Evolutionary conservation across 2,329 filamentous ascomycete species (phyloP).

Genomic region (Bimuria novae-zelandiae): DNA sequence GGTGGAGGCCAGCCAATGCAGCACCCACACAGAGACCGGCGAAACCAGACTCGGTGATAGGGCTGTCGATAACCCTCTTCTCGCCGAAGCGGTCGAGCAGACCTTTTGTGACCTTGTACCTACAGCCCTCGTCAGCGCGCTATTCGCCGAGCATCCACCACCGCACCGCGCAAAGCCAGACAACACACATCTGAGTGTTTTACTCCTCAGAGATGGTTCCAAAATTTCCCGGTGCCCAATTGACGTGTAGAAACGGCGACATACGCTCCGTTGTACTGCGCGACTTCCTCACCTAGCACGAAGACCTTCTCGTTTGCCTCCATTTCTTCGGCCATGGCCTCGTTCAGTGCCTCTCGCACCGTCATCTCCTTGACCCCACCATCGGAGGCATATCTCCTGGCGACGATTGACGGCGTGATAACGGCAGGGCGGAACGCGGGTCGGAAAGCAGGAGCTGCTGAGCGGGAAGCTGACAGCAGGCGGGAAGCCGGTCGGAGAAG

Average conservation of each 20-base stretch:
- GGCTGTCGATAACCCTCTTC: constrained; percentile 95
- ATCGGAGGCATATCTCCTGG: constrained; percentile 60
- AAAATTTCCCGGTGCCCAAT: constrained; percentile 14
- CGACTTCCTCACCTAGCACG: constrained; percentile 95
- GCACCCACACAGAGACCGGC: constrained; percentile 91
- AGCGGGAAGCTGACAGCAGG: constrained; percentile 61
- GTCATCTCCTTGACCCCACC: constrained; percentile 86
- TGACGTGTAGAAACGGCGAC: constrained; percentile 33
- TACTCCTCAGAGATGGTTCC: neutral
- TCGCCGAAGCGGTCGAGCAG: constrained; percentile 96
- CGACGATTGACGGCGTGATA: constrained; percentile 53
- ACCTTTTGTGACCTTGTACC: constrained; percentile 99
- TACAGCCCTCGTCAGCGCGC: constrained; percentile 49
- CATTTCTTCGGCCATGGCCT: constrained; percentile 96
- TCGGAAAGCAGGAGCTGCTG: constrained; percentile 56
- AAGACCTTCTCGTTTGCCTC: constrained; percentile 95
- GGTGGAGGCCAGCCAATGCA: constrained; percentile 90
- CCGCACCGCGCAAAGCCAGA: neutral
- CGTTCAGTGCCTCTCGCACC: constrained; percentile 95
- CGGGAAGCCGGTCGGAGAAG: constrained; percentile 68
- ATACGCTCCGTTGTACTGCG: constrained; percentile 97
- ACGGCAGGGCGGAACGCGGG: constrained; percentile 56
- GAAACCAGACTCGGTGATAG: constrained; percentile 98
- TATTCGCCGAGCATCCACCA: constrained; percentile 5
- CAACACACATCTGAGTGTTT: neutral